phyloP scores from a whole-genome alignment of 495 filamentous ascomycete species.

The Aspergillus sclerotioniger region DNA sequence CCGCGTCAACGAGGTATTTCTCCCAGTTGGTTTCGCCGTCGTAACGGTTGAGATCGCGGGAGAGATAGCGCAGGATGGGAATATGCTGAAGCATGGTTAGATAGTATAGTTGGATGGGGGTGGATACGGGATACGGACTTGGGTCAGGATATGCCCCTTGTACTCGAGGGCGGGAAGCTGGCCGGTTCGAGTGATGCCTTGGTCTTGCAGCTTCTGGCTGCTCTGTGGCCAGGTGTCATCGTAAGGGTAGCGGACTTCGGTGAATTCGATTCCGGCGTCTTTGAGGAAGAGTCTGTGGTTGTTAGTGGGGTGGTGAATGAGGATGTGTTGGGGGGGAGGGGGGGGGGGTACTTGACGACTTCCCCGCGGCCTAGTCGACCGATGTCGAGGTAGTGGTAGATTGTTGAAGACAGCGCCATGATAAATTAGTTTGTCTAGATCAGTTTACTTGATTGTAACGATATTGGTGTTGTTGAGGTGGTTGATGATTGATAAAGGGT shows the following conservation, averaged over 20 bases:
- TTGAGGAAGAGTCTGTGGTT: conserved; percentile 29
- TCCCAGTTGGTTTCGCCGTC: conserved; percentile 39
- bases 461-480: too few species aligned
- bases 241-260: conserved; percentile 39
- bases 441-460: too few species aligned
- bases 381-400: conserved; percentile 39
- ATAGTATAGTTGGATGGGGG: not conserved
- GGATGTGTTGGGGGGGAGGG: too few species aligned
- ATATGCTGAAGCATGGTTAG: conserved; percentile 26
- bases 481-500: too few species aligned
- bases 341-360: conserved; percentile 42
- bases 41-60: conserved; percentile 35
- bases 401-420: too few species aligned
- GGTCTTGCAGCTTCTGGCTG: conserved; percentile 31
- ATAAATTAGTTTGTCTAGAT: too few species aligned
- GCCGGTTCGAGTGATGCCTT: conserved; percentile 32
- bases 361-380: conserved; percentile 42
- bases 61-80: conserved; percentile 41
- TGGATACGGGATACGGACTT: conserved; percentile 27
- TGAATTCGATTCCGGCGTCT: conserved; percentile 42
- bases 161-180: conserved; percentile 42
- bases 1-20: conserved; percentile 42
- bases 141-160: conserved; percentile 36
- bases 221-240: conserved; percentile 37
- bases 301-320: not conserved